A percentile compares a stretch with the other conserved stretches of the same genome.
These are phyloP conservation scores for Fusarium nisikadoi DNA, from an alignment of 2,329 filamentous ascomycete genomes.

Conservation along the genomic window DNA sequence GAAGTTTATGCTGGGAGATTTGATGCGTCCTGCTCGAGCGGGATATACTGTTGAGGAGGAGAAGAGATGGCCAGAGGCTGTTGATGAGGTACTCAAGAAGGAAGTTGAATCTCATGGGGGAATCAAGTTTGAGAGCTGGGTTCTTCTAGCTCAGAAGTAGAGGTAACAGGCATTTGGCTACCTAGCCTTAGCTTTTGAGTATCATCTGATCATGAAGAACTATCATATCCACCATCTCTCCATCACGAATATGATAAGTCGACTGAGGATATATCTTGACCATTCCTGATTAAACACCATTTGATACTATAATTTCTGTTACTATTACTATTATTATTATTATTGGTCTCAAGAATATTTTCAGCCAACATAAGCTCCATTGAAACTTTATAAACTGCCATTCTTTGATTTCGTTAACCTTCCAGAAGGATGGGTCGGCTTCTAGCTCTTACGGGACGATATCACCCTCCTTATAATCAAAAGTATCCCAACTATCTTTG, in stretches of 20 bases:
- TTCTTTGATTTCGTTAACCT: no score
- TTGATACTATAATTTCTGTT: no score
- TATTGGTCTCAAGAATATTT: no score
- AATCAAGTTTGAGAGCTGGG: constrained; percentile 37
- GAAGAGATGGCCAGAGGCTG: constrained; percentile 34
- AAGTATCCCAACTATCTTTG: no score
- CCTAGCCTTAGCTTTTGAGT: neutral
- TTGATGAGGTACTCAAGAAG: constrained; percentile 32
- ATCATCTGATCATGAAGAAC: constrained; percentile 1
- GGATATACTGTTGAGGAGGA: constrained; percentile 40
- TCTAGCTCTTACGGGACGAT: no score
- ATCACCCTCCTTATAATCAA: no score
- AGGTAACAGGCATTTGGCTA: accelerated
- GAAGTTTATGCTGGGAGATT: constrained; percentile 36
- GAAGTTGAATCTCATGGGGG: constrained; percentile 37
- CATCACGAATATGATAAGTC: neutral
- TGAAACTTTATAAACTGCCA: no score
- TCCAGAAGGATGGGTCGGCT: no score
- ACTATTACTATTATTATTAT: no score
- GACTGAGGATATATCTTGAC: neutral
- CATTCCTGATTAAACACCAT: neutral
- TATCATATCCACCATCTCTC: constrained; percentile 9
- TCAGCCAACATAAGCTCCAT: no score
- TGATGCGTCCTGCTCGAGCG: constrained; percentile 34
- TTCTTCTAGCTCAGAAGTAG: constrained; percentile 41